Evolutionary conservation across 768 basidiomycete species (phyloP), one percentile per base, ranked within the genome.

Genomic region (Lactarius vividus): DNA sequence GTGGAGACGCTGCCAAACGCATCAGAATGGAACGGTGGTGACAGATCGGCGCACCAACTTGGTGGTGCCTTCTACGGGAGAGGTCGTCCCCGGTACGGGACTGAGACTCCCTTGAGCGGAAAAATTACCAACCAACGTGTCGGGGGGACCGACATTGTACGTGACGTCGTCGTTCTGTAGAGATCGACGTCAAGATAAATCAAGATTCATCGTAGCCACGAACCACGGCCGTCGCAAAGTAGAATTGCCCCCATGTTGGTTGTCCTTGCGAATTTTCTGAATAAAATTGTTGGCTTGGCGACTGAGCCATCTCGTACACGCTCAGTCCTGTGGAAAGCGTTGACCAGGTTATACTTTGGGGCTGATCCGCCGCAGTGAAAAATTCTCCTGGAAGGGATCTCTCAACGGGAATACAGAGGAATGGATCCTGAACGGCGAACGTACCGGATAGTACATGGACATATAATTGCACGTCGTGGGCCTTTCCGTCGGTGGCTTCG

Each of bases 381-480:
- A 58, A 67, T 3, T 15, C 8, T 15, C 35, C 65, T 67, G 23
- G n/a, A 44, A 39, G 29, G 20, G 16, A 40, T 4, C 9, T 9
- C 26, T 63, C 57, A 52, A 37, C 9, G 8, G 4, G 23, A 23
- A 31, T 15, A 9, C n/a, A 11, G 33, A 29, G 13, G n/a, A n/a
- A 13, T 13, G 7, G 33, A 40, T n/a, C n/a, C 31, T 28, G 18
- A 4, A 69, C 70, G 29, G 26, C 26, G 29, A 9, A 69, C 72
- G 29, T 60, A 77, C 75, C 74, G 37, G 66, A 69, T 49, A 67
- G 71, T 18, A 75, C 72, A 55, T 77, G 74, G 2, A 73, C 69
- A 62, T 77, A 77, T 8, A 77, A 52, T 59, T 75, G 71, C 13
- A 76, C 69, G n/a, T 35, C 37, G 64, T 77, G 77, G 1, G 66